Conservation (phyloP, 148 eudicot species). For the Suaeda aralocaspica region DNA sequence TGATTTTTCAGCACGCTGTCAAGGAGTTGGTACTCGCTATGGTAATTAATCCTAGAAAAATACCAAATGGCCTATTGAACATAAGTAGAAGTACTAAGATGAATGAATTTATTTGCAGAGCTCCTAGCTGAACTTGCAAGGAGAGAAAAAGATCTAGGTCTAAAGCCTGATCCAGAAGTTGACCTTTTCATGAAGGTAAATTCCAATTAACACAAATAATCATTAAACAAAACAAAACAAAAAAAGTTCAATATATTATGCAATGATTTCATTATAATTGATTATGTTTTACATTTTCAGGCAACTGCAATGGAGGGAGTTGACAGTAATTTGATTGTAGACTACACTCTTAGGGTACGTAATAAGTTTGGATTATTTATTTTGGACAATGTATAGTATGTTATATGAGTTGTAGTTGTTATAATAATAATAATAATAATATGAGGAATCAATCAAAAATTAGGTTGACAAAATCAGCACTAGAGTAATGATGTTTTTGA, state of each 20-base stretch:
- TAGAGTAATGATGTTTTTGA: slow-evolving; percentile 6
- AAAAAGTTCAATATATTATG: not conserved
- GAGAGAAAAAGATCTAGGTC: slow-evolving; percentile 70
- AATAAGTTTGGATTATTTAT: not conserved
- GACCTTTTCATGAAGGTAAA: slow-evolving; percentile 97
- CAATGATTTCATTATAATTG: not conserved
- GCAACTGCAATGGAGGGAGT: slow-evolving; percentile 93
- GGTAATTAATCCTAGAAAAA: slow-evolving; percentile 58
- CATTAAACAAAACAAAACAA: too few relatives aligned
- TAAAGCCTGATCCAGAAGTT: slow-evolving; percentile 86
- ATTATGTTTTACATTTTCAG: slow-evolving; percentile 26
- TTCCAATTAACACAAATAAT: not conserved
- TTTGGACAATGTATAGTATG: too few relatives aligned
- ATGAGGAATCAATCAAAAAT: too few relatives aligned
- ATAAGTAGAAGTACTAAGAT: not conserved
- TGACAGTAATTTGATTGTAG: slow-evolving; percentile 81
- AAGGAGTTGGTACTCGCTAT: slow-evolving; percentile 81
- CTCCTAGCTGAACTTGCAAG: slow-evolving; percentile 70
- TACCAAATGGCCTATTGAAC: not conserved
- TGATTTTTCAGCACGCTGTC: slow-evolving; percentile 92
- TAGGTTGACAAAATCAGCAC: slow-evolving; percentile 20
- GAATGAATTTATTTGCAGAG: slow-evolving; percentile 31
- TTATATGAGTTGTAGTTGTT: too few relatives aligned
- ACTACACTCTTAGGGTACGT: slow-evolving; percentile 82
- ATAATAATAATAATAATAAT: too few relatives aligned